phyloP scores from a whole-genome alignment of 192 early-diverging fungal species.

The Diversispora epigaea region DNA sequence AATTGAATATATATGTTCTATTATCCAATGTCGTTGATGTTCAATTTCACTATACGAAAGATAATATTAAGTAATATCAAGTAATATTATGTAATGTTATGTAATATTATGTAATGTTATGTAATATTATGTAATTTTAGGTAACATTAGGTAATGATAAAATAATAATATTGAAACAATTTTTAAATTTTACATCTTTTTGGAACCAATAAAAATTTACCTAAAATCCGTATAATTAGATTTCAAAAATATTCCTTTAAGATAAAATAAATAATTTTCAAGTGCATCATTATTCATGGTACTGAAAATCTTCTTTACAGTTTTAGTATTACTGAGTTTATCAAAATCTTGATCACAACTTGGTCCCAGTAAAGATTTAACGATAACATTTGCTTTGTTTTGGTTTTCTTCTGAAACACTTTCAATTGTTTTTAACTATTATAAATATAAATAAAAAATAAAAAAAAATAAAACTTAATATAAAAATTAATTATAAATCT shows the following conservation, averaged over 20 bases:
- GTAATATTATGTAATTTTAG: background rate
- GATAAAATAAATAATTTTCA: conserved; percentile 67
- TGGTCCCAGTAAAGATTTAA: conserved; percentile 81
- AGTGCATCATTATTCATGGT: conserved; percentile 69
- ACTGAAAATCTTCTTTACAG: conserved; percentile 73
- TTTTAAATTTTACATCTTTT: background rate
- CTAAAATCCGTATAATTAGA: conserved; percentile 35
- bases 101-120: background rate
- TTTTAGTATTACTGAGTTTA: conserved; percentile 68
- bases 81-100: background rate
- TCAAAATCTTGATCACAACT: conserved; percentile 70
- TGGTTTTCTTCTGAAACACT: conserved; percentile 64
- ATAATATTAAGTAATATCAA: background rate
- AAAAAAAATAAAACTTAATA: conserved; percentile 26
- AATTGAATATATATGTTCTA: conserved; percentile 80
- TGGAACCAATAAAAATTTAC: background rate
- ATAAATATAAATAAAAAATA: conserved; percentile 16
- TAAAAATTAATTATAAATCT: background rate
- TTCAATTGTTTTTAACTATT: conserved; percentile 51
- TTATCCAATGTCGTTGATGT: conserved; percentile 70
- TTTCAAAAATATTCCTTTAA: conserved; percentile 67
- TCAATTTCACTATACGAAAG: conserved; percentile 39
- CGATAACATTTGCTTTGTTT: conserved; percentile 70
- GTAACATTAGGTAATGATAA: too few species aligned
- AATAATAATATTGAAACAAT: too few species aligned